These are phyloP conservation scores for Mortierella sp. DNA, from an alignment of 371 early-diverging fungal species.

Conservation along the genomic window DNA sequence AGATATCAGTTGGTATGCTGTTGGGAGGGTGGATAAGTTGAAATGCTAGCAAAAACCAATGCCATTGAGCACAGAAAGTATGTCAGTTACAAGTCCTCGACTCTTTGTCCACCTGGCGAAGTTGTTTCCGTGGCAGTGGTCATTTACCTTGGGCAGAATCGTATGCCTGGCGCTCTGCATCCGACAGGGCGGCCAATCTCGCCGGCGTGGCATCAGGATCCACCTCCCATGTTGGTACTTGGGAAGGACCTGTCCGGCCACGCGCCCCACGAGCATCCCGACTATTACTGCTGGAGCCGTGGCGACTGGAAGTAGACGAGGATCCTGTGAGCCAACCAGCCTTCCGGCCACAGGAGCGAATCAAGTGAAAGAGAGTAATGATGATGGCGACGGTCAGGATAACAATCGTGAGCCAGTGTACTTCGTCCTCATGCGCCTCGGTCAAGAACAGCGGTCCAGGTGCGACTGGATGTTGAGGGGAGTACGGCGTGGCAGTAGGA, in stretches of 20 bases:
- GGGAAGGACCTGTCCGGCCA: not conserved
- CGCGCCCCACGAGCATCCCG: slow-evolving; percentile 9
- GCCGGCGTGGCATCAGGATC: slow-evolving; percentile 30
- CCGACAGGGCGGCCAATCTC: slow-evolving; percentile 31
- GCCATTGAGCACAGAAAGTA: not conserved
- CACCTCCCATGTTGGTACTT: too few species aligned
- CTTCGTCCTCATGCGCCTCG: slow-evolving; percentile 26
- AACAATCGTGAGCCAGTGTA: slow-evolving; percentile 26
- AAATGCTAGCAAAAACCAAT: slow-evolving; percentile 30
- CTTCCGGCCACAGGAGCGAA: slow-evolving; percentile 36
- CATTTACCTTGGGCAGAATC: slow-evolving; percentile 33
- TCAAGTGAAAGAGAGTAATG: slow-evolving; percentile 26
- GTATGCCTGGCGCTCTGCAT: slow-evolving; percentile 40
- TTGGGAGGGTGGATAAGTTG: slow-evolving; percentile 70
- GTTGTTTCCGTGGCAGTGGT: not conserved
- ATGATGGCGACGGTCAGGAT: slow-evolving; percentile 20
- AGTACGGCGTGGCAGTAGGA: slow-evolving; percentile 3
- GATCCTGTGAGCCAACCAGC: slow-evolving; percentile 18
- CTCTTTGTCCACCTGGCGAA: not conserved
- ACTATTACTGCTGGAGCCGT: slow-evolving; percentile 8
- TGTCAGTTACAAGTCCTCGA: too few species aligned
- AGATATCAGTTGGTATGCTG: slow-evolving; percentile 75
- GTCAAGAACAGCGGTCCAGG: not conserved
- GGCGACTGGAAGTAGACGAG: slow-evolving; percentile 1
- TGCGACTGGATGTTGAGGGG: not conserved